Base-by-base conservation (phyloP, 2,329 filamentous ascomycete genomes). In the Fusarium sp. region DNA sequence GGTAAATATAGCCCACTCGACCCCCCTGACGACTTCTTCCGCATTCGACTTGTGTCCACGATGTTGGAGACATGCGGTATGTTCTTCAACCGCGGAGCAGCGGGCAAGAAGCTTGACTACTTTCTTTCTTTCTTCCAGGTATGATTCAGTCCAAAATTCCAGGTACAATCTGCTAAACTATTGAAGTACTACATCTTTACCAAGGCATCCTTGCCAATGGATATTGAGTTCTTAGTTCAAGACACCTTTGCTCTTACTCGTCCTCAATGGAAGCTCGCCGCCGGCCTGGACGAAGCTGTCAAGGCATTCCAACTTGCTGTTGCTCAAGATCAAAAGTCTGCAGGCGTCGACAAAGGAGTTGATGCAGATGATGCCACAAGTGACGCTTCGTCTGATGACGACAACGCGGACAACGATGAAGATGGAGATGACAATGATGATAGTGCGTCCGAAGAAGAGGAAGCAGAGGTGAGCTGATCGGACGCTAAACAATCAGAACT, bases 31-130 rank as follows among this genome's bases (percentile, higher is more conserved):
- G 96, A 99, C 75, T 98, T 92, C 80, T 99, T 99, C 80, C 92
- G 96, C 52, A 94, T 98, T 75, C 93, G 96, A 13, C 84, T 99
- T 35, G 90, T 96, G 30, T 92, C 94, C 68, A 96, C 91, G 15
- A 84, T 99, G 48, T 86, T 99, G 6, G 96, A 99, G 79, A 97
- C 94, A 1, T 98, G 95, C 71, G 96, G 96, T 55, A 91, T 96
- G 78, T 99, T 95, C 81, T 99, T 97, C 74, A 96, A 96, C 78
- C 91, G 95, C 73, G 96, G 96, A 9, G 89, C 91, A 43, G 92
- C 94, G 3, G 96, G 94, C 78, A 98, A 98, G 84, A 99, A 98
- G 80, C 86, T 99, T 11, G 96, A 99, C 75, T 98, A 97, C 78
- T 99, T 98, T 79, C 83, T 99, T 63, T 95, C 92, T 0, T 98